A percentile compares a stretch with the other conserved stretches of the same genome.
Evolutionary conservation across 1,284 basidiomycete species (phyloP).

Genomic region (Sanguinoderma infundibulare): DNA sequence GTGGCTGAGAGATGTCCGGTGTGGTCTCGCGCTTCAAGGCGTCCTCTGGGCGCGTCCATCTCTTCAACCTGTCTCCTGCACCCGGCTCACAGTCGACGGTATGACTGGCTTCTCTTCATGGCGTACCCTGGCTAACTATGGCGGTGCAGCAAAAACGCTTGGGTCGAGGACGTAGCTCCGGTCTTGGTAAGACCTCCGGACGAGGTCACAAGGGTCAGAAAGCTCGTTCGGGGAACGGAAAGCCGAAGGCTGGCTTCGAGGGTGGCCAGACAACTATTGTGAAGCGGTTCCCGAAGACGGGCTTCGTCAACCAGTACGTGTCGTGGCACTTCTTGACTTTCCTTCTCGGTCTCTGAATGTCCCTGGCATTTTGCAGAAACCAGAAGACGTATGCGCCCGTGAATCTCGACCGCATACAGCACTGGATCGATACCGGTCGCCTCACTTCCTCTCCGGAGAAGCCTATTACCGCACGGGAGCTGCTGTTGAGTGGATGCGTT

Average conservation of each 20-base stretch:
- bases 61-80: slow-evolving; percentile 61
- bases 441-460: slow-evolving; percentile 78
- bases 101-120: slow-evolving; percentile 21
- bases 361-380: slow-evolving; percentile 49
- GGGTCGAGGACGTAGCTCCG: slow-evolving; percentile 91
- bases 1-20: slow-evolving; percentile 13
- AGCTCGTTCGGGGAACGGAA: slow-evolving; percentile 90
- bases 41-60: slow-evolving; percentile 26
- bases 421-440: slow-evolving; percentile 89
- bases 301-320: slow-evolving; percentile 90
- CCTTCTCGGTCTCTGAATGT: neutral
- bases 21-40: slow-evolving; percentile 25
- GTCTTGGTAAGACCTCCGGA: slow-evolving; percentile 90
- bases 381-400: slow-evolving; percentile 81
- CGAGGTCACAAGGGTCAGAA: slow-evolving; percentile 97
- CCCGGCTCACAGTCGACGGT: slow-evolving; percentile 68
- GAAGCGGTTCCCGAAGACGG: slow-evolving; percentile 92
- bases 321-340: slow-evolving; percentile 6
- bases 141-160: slow-evolving; percentile 83
- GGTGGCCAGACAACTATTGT: slow-evolving; percentile 96
- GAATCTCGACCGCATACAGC: slow-evolving; percentile 87
- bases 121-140: slow-evolving; percentile 7
- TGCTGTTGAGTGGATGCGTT: slow-evolving; percentile 86
- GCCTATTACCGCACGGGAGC: slow-evolving; percentile 89
- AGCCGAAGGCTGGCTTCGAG: slow-evolving; percentile 85